Evolutionary conservation across 192 early-diverging fungal species (phyloP).

Genomic region (Dispira parvispora): DNA sequence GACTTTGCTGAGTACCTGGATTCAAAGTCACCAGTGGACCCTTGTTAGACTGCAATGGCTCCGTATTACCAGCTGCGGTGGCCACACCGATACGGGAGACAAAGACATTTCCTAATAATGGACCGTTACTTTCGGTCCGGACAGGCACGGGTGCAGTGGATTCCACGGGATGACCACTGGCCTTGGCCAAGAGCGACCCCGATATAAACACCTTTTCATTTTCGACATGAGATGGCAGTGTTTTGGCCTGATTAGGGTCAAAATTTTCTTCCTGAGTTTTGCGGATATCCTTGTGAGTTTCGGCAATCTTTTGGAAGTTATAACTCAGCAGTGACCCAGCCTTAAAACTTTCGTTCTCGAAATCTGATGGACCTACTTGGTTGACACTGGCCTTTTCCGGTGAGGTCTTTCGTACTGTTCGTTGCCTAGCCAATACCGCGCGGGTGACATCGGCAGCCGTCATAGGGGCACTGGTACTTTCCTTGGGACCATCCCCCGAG

Average conservation of each 20-base stretch:
- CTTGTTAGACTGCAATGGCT: too few relatives aligned
- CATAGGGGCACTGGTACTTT: neutral
- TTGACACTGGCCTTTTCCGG: neutral
- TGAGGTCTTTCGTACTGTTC: neutral
- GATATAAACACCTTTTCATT: slow-evolving; percentile 3
- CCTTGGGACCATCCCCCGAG: neutral
- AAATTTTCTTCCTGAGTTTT: neutral
- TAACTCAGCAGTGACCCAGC: slow-evolving; percentile 10
- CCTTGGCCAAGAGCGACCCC: neutral
- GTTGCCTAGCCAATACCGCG: neutral
- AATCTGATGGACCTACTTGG: neutral
- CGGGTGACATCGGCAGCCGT: slow-evolving; percentile 5
- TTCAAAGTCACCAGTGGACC: slow-evolving; percentile 2
- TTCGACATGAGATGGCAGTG: neutral
- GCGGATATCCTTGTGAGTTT: slow-evolving; percentile 10
- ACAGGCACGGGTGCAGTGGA: neutral
- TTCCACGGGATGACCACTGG: neutral
- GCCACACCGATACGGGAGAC: neutral
- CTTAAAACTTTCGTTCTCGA: neutral
- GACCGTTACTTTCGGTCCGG: neutral
- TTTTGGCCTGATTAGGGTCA: neutral
- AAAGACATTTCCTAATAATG: neutral
- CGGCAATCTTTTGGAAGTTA: slow-evolving; percentile 11
- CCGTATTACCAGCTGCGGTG: neutral
- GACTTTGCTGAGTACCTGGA: neutral